Base-by-base conservation (phyloP, 768 basidiomycete genomes). In the Boletus rubroflammeus region DNA sequence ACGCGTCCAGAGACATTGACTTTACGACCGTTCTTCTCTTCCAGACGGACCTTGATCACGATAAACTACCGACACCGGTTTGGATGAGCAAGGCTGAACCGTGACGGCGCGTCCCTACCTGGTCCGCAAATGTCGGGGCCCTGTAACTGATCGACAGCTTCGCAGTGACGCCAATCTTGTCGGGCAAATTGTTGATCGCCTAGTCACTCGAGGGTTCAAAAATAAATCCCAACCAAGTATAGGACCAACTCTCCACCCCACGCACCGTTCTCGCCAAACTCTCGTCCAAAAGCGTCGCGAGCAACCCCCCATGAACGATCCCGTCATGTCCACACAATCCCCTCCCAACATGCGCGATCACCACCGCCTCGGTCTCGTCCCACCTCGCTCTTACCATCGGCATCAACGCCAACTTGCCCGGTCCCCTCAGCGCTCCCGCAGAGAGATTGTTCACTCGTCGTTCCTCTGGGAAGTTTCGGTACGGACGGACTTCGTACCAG, bases 241-340 rank as follows among this genome's bases (percentile, higher is more conserved):
- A 47, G 17, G 9, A 48, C 11, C 39, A 47, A 15, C 2, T 10
- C 4, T 19, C 31, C 10, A 19, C 42, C 21, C 2, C 6, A 62
- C 85, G 57, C 64, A 95, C 95, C 62, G 83, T 88, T 55, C 96
- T 75, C 51, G 86, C 86, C 40, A 97, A 66, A 15, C 78, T 76
- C 76, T 99, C 96, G 58, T 99, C 96, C 51, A 97, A 68, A 17
- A 98, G 70, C 2, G 93, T 97, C 36, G 94, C 93, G 19, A 98
- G 75, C 54, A 98, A 63, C 1, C 96, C 96, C 0, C 96, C 96
- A 62, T 99, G 96, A 3, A 98, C 75, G 56, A 99, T 93, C 0
- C 96, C 96, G 70, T 96, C 93, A 58, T 96, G 88, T 4, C 91
- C 95, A 65, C 96, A 98, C 48, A 98, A 57, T 2, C 86, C 89